Base-by-base conservation (phyloP, 257 asterid genomes). In the Salvia miltiorrhiza region DNA sequence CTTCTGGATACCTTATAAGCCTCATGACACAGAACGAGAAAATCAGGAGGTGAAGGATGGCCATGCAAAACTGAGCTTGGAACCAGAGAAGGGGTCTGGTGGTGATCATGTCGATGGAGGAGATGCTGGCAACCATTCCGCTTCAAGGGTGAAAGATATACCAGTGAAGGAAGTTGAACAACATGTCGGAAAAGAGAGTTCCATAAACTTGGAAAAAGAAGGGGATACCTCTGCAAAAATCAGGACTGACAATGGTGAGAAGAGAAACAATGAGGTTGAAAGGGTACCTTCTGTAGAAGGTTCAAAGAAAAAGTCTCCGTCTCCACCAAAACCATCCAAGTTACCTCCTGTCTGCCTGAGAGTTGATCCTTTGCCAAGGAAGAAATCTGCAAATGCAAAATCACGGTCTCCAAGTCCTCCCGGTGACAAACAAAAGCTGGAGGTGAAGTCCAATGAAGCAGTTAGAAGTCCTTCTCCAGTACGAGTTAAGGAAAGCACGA, bases 261-360 rank as follows among this genome's bases (percentile, higher is more conserved):
- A 68, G 70, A 78, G 73, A 49, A n/a, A 7, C 35, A 70, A 37
- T 32, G 24, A 12, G 55, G 79, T 63, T 11, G 79, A 73, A 21
- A 74, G 45, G 60, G 71, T 43, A 63, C 13, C 58, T 2, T 0
- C 74, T 8, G 71, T 65, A 63, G 73, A 75, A n/a, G 69, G 70
- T 60, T 50, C 75, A 0, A 79, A 63, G 44, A 75, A 50, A 10
- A 67, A 72, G 73, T 39, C 81, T 1, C 26, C 79, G 39, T 77
- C 97, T 65, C 61, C 88, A 0, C 56, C 73, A 2, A 86, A 83
- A 73, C 58, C 93, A 33, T 63, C 90, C 24, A 86, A 87, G 77
- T 72, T 90, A 21, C 95, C 92, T 59, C 92, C 91, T 57, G 85
- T 90, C 35, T 90, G 97, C 77, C 78, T 90, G 35, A 82, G 96